These are phyloP conservation scores for Laetiporus sulphureus DNA, from an alignment of 1,284 basidiomycete genomes.

Conservation along the genomic window DNA sequence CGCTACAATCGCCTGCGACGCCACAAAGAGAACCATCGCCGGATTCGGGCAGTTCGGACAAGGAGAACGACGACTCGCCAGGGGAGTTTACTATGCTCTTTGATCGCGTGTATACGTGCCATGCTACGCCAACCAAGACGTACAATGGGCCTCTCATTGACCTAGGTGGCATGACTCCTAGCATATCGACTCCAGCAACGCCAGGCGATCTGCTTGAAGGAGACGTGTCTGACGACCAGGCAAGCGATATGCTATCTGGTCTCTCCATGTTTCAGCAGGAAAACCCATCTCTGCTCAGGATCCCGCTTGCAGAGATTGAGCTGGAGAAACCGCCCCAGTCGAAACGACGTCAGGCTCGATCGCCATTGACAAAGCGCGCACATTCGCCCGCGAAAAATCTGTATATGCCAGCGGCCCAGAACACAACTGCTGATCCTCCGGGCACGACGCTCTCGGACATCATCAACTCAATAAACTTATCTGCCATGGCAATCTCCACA, in stretches of 20 bases:
- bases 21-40: slow-evolving; percentile 22
- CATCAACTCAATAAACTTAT: slow-evolving; percentile 30
- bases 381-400: background rate
- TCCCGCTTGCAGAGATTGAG: slow-evolving; percentile 16
- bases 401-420: background rate
- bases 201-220: slow-evolving; percentile 4
- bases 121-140: slow-evolving; percentile 25
- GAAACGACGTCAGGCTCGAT: slow-evolving; percentile 4
- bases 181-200: slow-evolving; percentile 6
- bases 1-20: slow-evolving; percentile 29
- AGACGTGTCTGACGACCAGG: no score
- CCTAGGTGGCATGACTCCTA: slow-evolving; percentile 42
- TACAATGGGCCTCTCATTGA: slow-evolving; percentile 51
- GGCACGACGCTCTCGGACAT: slow-evolving; percentile 29
- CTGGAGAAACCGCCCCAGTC: slow-evolving; percentile 13
- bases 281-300: no score
- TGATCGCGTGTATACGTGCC: slow-evolving; percentile 32
- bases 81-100: slow-evolving; percentile 45
- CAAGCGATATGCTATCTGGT: no score
- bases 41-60: slow-evolving; percentile 38
- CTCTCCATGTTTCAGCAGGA: no score
- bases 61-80: slow-evolving; percentile 46
- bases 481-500: slow-evolving; percentile 13
- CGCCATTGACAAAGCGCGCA: slow-evolving; percentile 1
- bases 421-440: slow-evolving; percentile 19